Evolutionary conservation across 129 eudicot genomes (phyloP).

Genomic region (Tanacetum coccineum): DNA sequence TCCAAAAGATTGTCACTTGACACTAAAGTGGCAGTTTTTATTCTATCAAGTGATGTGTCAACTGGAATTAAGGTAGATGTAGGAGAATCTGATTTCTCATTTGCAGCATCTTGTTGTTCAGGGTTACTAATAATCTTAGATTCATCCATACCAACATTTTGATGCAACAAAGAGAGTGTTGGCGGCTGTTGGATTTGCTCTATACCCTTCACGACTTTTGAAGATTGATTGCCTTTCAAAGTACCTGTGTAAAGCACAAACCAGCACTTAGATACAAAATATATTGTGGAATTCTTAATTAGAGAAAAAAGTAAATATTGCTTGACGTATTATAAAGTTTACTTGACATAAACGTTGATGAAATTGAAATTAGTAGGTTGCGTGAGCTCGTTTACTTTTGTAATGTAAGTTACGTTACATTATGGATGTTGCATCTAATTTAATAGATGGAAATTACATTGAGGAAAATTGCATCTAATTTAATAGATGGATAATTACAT

Average conservation of each 20-base stretch:
- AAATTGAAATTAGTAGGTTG: no score
- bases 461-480: no score
- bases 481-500: no score
- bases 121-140: conserved; percentile 15
- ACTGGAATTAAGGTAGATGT: conserved; percentile 23
- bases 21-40: conserved; percentile 8
- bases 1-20: conserved; percentile 18
- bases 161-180: no score
- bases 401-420: no score
- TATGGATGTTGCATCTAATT: no score
- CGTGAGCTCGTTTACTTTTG: no score
- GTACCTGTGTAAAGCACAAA: conserved; percentile 32
- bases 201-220: conserved; percentile 29
- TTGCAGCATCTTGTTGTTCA: conserved; percentile 7
- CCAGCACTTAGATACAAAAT: conserved; percentile 6
- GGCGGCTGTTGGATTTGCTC: no score
- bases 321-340: no score
- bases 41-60: conserved; percentile 23
- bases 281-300: background rate
- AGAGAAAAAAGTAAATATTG: background rate
- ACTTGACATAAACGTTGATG: no score
- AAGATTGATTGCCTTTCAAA: conserved; percentile 11
- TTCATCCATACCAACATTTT: no score
- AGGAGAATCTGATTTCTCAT: conserved; percentile 29
- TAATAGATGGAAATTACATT: no score